phyloP scores from a whole-genome alignment of 1,284 basidiomycete genomes.

The Erythrobasidium hasegawianum region DNA sequence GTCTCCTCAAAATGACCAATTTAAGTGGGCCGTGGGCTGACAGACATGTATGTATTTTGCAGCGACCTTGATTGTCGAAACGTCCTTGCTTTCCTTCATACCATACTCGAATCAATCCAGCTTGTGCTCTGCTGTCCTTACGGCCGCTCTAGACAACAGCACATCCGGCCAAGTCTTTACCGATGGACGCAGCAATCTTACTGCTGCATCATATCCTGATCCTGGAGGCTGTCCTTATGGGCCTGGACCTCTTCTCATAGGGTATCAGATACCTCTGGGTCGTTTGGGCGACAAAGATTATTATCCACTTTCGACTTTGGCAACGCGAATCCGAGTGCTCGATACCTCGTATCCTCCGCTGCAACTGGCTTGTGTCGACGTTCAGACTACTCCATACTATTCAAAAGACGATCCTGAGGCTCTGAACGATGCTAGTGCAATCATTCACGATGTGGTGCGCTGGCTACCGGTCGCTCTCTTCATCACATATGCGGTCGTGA shows the following conservation, averaged over 20 bases:
- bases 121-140: constrained; percentile 69
- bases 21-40: not conserved
- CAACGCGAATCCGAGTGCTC: constrained; percentile 77
- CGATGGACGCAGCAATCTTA: constrained; percentile 37
- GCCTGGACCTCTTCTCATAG: constrained; percentile 60
- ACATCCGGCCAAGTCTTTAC: constrained; percentile 22
- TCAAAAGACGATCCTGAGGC: constrained; percentile 58
- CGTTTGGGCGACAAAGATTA: constrained; percentile 48
- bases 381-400: constrained; percentile 71
- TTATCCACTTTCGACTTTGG: constrained; percentile 75
- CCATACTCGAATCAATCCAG: constrained; percentile 66
- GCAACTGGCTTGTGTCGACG: constrained; percentile 76
- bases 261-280: constrained; percentile 68
- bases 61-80: constrained; percentile 47
- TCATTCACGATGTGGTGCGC: constrained; percentile 64
- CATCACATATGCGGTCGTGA: constrained; percentile 73
- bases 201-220: constrained; percentile 31
- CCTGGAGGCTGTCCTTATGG: constrained; percentile 41
- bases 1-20: not conserved
- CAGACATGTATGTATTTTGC: not conserved
- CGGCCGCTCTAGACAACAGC: constrained; percentile 51
- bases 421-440: not conserved
- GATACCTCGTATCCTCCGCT: constrained; percentile 64
- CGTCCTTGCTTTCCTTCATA: constrained; percentile 70
- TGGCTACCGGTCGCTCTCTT: constrained; percentile 75